phyloP scores from a whole-genome alignment of 176 grass and related monocot species.

The Lolium multiflorum region DNA sequence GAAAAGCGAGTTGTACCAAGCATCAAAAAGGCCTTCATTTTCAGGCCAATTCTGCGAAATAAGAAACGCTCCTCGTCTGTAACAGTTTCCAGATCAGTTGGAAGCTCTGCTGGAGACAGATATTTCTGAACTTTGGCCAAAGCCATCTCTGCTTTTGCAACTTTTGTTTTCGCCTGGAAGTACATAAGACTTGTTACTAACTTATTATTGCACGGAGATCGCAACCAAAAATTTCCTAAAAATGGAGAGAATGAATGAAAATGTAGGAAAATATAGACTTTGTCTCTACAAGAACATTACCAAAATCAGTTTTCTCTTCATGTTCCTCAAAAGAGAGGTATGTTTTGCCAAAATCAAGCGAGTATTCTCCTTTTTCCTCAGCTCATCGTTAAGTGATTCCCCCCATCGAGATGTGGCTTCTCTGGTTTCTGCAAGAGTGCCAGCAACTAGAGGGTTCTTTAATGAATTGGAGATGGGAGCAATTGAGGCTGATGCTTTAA shows the following conservation, averaged over 20 bases:
- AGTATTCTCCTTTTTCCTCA: constrained; percentile 72
- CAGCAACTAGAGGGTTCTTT: constrained; percentile 71
- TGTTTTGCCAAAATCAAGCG: constrained; percentile 68
- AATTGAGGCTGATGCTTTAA: constrained; percentile 66
- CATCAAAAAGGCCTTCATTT: constrained; percentile 82
- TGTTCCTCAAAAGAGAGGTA: constrained; percentile 68
- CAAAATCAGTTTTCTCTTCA: constrained; percentile 82
- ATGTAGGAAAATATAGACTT: constrained; percentile 24
- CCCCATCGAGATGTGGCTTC: constrained; percentile 84
- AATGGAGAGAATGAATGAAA: constrained; percentile 3
- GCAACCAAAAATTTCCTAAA: constrained; percentile 13
- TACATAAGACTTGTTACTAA: constrained; percentile 26
- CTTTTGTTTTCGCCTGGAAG: constrained; percentile 77
- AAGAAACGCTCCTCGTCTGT: constrained; percentile 89
- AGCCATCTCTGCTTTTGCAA: constrained; percentile 88
- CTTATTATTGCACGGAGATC: constrained; percentile 11
- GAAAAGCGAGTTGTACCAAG: constrained; percentile 64
- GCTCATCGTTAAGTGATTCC: constrained; percentile 54
- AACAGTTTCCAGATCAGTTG: constrained; percentile 90
- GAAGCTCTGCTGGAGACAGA: constrained; percentile 73
- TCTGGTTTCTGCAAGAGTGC: constrained; percentile 83
- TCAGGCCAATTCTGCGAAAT: constrained; percentile 79
- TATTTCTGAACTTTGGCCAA: constrained; percentile 84
- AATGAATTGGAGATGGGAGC: constrained; percentile 36
- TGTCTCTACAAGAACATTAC: constrained; percentile 55